These are phyloP conservation scores for Fraxinus americana DNA, from an alignment of 257 asterid species.

Conservation along the genomic window DNA sequence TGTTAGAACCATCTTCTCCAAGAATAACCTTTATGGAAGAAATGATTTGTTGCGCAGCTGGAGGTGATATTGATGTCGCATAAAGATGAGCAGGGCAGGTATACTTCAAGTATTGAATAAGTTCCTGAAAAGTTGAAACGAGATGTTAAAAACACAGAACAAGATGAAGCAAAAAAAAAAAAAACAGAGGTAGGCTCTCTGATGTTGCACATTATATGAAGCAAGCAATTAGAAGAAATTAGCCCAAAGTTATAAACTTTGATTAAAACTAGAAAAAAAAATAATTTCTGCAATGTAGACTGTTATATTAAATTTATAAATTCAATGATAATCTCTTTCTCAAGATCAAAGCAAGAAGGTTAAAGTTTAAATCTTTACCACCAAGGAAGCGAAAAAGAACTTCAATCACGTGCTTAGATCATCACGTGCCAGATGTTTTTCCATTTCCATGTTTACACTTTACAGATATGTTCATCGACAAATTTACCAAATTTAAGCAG, in stretches of 20 bases:
- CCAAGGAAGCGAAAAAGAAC: not conserved
- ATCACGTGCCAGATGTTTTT: not conserved
- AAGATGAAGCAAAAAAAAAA: constrained; percentile 6
- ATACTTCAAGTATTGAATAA: constrained; percentile 81
- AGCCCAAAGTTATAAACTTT: not conserved
- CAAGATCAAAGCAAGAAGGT: not conserved
- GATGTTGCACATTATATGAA: not conserved
- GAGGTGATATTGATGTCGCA: constrained; percentile 96
- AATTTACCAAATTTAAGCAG: not conserved
- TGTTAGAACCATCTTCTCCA: constrained; percentile 97
- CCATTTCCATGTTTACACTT: not conserved
- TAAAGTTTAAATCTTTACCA: not conserved
- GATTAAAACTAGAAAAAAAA: not conserved
- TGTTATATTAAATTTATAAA: not conserved
- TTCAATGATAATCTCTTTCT: not conserved
- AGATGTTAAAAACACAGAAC: constrained; percentile 23
- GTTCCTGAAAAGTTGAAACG: constrained; percentile 55
- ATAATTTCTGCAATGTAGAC: not conserved
- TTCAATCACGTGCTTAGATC: not conserved
- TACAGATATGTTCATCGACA: not conserved
- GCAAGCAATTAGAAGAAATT: not conserved
- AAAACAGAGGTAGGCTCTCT: not conserved
- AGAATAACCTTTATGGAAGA: constrained; percentile 87
- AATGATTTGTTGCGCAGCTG: constrained; percentile 93
- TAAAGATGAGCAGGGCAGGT: constrained; percentile 96